A percentile compares a stretch with the other conserved stretches of the same genome.
These are phyloP conservation scores for Metschnikowia lunata DNA, from an alignment of 805 yeast species.

Conservation along the genomic window DNA sequence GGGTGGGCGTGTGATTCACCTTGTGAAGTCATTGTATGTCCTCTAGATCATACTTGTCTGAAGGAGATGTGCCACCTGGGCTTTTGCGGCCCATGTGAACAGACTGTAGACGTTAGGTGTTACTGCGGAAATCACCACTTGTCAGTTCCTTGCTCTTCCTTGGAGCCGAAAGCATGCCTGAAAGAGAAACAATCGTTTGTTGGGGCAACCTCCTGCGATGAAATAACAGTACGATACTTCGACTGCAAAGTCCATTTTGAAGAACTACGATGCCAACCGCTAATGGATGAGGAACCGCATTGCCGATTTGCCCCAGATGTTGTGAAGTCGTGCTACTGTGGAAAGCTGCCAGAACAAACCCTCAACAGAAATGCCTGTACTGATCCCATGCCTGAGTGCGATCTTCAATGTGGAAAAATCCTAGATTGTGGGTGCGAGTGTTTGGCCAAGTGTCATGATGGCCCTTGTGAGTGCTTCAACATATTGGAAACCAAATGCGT, in stretches of 20 bases:
- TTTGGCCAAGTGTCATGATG: constrained; percentile 67
- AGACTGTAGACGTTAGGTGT: constrained; percentile 47
- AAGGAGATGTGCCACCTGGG: constrained; percentile 66
- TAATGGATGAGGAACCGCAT: constrained; percentile 18
- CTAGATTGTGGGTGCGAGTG: constrained; percentile 74
- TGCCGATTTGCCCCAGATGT: constrained; percentile 65
- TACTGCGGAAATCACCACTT: constrained; percentile 66
- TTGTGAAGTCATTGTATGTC: constrained; percentile 61
- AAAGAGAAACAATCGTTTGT: constrained; percentile 18
- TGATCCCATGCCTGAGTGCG: constrained; percentile 79
- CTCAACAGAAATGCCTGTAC: constrained; percentile 55
- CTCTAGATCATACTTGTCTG: constrained; percentile 62
- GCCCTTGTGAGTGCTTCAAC: constrained; percentile 65
- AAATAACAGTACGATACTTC: constrained; percentile 43
- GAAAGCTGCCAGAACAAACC: constrained; percentile 49
- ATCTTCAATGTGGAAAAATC: constrained; percentile 53
- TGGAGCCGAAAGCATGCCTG: constrained; percentile 32
- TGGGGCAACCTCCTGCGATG: constrained; percentile 34
- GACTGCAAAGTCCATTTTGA: constrained; percentile 66
- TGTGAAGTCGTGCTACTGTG: constrained; percentile 75
- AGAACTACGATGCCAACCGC: constrained; percentile 49
- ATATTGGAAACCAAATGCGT: constrained; percentile 51
- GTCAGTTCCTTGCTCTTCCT: constrained; percentile 42
- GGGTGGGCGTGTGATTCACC: constrained; percentile 66
- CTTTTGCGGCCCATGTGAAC: constrained; percentile 71